phyloP scores from a whole-genome alignment of 1,284 basidiomycete genomes.

The Schizopora paradoxa region DNA sequence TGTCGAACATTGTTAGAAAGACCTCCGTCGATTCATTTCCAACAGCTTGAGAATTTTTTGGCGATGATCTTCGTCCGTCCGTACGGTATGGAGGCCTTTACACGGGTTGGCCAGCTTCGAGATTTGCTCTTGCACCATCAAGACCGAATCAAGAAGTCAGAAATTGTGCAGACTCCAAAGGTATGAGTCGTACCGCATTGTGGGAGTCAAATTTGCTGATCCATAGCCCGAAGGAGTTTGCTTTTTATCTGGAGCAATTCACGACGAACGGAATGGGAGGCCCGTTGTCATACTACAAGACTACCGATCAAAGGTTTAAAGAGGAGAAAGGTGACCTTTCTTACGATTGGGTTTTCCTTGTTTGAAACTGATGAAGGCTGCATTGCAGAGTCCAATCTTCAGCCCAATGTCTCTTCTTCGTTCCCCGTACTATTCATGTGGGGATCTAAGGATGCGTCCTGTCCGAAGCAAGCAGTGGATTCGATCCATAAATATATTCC shows the following conservation, averaged over 20 bases:
- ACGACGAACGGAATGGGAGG: conserved; percentile 51
- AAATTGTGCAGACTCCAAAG: conserved; percentile 26
- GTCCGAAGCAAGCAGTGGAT: conserved; percentile 19
- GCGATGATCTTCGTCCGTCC: conserved; percentile 14
- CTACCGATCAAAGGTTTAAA: conserved; percentile 46
- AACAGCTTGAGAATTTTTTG: conserved; percentile 7
- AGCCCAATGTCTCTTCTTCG: conserved; percentile 35
- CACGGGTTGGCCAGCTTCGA: too few relatives aligned
- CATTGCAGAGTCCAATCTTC: conserved; percentile 34
- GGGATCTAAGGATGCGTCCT: conserved; percentile 47
- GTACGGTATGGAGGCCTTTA: background rate
- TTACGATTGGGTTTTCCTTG: background rate
- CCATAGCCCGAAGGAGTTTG: conserved; percentile 39
- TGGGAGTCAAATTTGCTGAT: too few relatives aligned
- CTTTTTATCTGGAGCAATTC: conserved; percentile 42
- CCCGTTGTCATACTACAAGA: conserved; percentile 68
- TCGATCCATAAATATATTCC: conserved; percentile 44
- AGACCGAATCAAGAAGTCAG: too few relatives aligned
- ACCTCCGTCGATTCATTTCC: background rate
- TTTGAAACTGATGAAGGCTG: conserved; percentile 1
- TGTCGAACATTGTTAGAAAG: background rate
- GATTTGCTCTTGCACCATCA: too few relatives aligned
- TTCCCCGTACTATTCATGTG: conserved; percentile 60
- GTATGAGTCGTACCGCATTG: too few relatives aligned
- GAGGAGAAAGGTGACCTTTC: conserved; percentile 51